Base-by-base conservation (phyloP, 1,284 basidiomycete species). In the Pseudozyma sp. region DNA sequence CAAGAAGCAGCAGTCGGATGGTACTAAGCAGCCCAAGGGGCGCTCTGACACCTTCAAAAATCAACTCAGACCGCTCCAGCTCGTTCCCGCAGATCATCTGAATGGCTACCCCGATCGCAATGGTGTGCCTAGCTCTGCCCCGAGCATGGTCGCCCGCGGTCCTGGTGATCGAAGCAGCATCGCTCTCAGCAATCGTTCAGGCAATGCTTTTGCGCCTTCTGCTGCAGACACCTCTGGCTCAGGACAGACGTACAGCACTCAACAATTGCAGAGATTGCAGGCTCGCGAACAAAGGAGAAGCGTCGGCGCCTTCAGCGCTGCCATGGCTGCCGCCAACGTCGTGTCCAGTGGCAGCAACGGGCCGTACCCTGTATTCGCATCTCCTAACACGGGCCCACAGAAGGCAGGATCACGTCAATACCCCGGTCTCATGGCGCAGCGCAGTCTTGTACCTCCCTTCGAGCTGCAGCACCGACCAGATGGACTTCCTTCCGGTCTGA, bases 391-490 rank as follows among this genome's bases (percentile, higher is more conserved):
- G 0, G 62, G 54, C 39, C 50, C 65, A 21, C 62, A 64, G 42
- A 76, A 71, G 51, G 44, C 40, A n/a, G 76, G 74, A 7, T 56
- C 62, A 43, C 64, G 81, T 19, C 76, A 75, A 38, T 84, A 78
- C 52, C 77, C 82, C 0, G 83, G 83, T 38, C 57, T 80, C 50
- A 78, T 77, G 69, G 78, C 83, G 6, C 83, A 84, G 66, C 75
- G 74, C 45, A 78, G 76, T 59, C 60, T 83, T 10, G 81, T 84
- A 7, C 74, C 83, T 12, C 83, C 83, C 13, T 84, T 84, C 34
- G 83, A 84, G 65, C 74, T 84, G 48, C 83, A 84, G 61, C 78
- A 83, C 48, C 75, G 83, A 19, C 76, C 82, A 11, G 77, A 83
- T 45, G 82, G 80, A 3, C 65, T 83, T 14, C 81, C 77, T 2